Conservation (phyloP, 1,139 yeast species). For the Pichia norvegensis region DNA sequence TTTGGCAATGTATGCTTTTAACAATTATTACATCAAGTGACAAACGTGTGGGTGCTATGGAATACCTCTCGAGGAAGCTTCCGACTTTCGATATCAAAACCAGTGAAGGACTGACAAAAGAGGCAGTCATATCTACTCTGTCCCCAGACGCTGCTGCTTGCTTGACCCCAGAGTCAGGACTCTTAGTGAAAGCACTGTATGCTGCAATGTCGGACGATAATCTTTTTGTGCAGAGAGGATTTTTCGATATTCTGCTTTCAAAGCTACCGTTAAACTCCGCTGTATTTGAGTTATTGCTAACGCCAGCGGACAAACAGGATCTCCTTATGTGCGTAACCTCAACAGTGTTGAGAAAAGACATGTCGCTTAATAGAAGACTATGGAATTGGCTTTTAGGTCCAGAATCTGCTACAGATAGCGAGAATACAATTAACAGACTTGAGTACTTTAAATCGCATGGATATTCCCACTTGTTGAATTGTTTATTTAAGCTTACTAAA, state of each 20-base stretch:
- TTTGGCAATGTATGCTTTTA: constrained; percentile 79
- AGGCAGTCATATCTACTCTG: constrained; percentile 14
- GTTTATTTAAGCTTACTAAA: constrained; percentile 40
- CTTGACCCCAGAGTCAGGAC: constrained; percentile 70
- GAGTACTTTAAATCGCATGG: constrained; percentile 58
- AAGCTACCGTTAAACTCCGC: constrained; percentile 60
- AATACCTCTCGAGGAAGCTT: constrained; percentile 61
- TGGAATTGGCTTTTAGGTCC: constrained; percentile 94
- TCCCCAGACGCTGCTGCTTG: constrained; percentile 50
- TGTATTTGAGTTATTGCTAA: constrained; percentile 42
- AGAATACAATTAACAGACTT: constrained; percentile 28
- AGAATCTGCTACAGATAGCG: constrained; percentile 24
- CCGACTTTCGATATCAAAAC: constrained; percentile 42
- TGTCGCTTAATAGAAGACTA: constrained; percentile 85
- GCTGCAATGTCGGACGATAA: constrained; percentile 56
- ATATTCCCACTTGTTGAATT: constrained; percentile 39
- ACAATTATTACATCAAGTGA: constrained; percentile 74
- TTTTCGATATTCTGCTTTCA: constrained; percentile 68
- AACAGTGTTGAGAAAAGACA: constrained; percentile 72
- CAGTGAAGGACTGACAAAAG: constrained; percentile 7
- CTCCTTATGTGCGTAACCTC: constrained; percentile 57
- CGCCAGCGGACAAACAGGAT: constrained; percentile 46
- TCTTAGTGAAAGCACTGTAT: constrained; percentile 66
- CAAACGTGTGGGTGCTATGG: constrained; percentile 72
- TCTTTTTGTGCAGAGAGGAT: constrained; percentile 78